A percentile compares a stretch with the other conserved stretches of the same genome.
These are phyloP conservation scores for Austroboletus niveus DNA, from an alignment of 1,284 basidiomycete genomes.

Conservation along the genomic window DNA sequence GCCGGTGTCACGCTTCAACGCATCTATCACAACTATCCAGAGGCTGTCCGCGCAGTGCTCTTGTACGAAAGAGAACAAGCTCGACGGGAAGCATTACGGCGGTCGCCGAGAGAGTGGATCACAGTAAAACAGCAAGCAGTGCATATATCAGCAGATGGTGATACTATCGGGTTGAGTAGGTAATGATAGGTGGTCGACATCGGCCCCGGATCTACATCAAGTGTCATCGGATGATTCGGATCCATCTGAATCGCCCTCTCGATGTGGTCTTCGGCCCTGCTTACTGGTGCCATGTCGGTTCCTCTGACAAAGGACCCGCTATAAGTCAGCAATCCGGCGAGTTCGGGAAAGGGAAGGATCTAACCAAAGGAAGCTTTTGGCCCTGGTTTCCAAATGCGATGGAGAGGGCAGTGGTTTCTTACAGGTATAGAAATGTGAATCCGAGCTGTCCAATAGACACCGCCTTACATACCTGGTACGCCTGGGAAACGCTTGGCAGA, in stretches of 20 bases:
- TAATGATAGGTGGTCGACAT: constrained; percentile 24
- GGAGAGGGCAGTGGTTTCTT: constrained; percentile 85
- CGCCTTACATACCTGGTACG: constrained; percentile 67
- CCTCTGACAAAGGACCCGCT: constrained; percentile 43
- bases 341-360: constrained; percentile 30
- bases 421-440: constrained; percentile 15
- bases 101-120: constrained; percentile 19
- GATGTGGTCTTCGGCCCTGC: constrained; percentile 47
- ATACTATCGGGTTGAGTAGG: constrained; percentile 21
- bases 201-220: constrained; percentile 17
- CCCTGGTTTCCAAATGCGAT: constrained; percentile 91
- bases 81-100: constrained; percentile 22
- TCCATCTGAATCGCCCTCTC: constrained; percentile 51
- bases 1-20: constrained; percentile 42
- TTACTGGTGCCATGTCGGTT: constrained; percentile 66
- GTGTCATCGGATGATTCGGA: constrained; percentile 43
- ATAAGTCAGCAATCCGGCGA: constrained; percentile 26
- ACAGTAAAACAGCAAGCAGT: constrained; percentile 14
- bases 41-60: constrained; percentile 43
- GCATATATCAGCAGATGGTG: constrained; percentile 30
- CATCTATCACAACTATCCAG: constrained; percentile 50
- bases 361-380: constrained; percentile 83
- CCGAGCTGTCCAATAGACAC: constrained; percentile 9
- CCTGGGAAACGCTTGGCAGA: constrained; percentile 93
- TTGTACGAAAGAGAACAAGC: constrained; percentile 37